Conservation (phyloP, 2,329 filamentous ascomycete genomes). For the Colletotrichum musicola region DNA sequence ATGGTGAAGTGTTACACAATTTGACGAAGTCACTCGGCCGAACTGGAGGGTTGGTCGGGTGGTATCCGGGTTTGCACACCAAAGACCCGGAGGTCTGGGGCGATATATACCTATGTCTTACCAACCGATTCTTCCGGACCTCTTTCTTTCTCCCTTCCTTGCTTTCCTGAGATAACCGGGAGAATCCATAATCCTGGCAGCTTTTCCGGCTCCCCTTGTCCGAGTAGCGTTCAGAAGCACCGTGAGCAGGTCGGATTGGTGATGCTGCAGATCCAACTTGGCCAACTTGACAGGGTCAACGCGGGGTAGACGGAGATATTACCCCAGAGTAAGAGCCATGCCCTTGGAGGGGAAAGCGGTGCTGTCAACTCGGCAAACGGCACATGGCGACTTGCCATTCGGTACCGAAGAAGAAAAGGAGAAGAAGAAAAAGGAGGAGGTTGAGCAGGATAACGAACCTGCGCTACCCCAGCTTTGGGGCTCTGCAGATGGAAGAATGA, state of each 20-base stretch:
- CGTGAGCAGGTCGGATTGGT: slow-evolving; percentile 4
- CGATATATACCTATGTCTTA: slow-evolving; percentile 9
- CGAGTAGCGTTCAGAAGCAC: not conserved
- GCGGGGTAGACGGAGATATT: slow-evolving; percentile 33
- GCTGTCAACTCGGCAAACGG: not conserved
- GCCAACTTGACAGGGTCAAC: slow-evolving; percentile 3
- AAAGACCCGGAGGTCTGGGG: slow-evolving; percentile 7
- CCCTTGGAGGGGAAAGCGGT: not conserved
- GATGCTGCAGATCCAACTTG: slow-evolving; percentile 12
- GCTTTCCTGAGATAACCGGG: slow-evolving; percentile 11
- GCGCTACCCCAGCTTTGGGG: slow-evolving; percentile 32
- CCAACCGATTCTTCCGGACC: not conserved
- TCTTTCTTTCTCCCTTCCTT: not conserved
- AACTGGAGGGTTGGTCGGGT: slow-evolving; percentile 1
- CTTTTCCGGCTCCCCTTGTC: slow-evolving; percentile 25
- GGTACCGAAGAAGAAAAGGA: not conserved
- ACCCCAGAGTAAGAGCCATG: slow-evolving; percentile 13
- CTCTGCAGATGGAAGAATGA: slow-evolving; percentile 38
- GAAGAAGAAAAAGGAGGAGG: slow-evolving; percentile 9
- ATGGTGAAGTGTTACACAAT: slow-evolving; percentile 13
- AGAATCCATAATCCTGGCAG: not conserved
- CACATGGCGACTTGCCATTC: not conserved
- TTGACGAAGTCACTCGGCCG: slow-evolving; percentile 13
- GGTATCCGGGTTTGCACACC: not conserved
- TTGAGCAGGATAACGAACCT: not conserved